Evolutionary conservation across 768 basidiomycete genomes (phyloP), one percentile per base, ranked within the genome.

Genomic region (Tephrocybe sp.): DNA sequence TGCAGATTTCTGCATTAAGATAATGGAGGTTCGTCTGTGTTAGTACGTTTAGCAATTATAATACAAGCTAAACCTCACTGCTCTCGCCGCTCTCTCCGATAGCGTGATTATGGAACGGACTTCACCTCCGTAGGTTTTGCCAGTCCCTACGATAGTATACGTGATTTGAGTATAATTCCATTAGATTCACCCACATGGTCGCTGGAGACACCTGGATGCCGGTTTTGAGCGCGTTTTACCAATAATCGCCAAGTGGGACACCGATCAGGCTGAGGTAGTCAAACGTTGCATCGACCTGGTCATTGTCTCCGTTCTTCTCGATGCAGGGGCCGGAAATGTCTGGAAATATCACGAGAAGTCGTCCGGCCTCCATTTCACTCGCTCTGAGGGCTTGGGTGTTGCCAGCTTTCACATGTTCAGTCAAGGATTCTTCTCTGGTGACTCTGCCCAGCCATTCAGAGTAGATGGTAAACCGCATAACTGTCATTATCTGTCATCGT

Each of bases 371-470:
- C 72, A 66, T 0, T 92, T 83, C 65, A 63, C 71, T 45, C 77
- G 87, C 59, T 94, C 80, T 5, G 90, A 85, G 63, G 96, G 96
- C 0, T 71, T 99, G 5, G 96, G 86, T 0, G 85, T 98, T 5
- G 96, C 93, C 0, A 92, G 89, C 61, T 71, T 92, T 38, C 84
- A 89, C 63, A 97, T 98, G 92, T 98, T 97, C 55, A 66, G 77
- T 46, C 67, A 72, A 3, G 96, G 96, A 0, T 66, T 93, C 41
- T 98, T 98, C 70, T 92, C 89, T 12, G 77, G 84, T 22, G 72
- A 80, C 50, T 60, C 60, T 4, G 62, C 67, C 0, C 81, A 92
- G 59, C 85, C 85, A 20, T 78, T 78, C 62, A 75, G 78, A 49
- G 95, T 92, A 2, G 92, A 97, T 67, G 88, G 94, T 95, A 61